Conservation (phyloP, 2,329 filamentous ascomycete species). For the Aspergillus brunneoviolaceus region DNA sequence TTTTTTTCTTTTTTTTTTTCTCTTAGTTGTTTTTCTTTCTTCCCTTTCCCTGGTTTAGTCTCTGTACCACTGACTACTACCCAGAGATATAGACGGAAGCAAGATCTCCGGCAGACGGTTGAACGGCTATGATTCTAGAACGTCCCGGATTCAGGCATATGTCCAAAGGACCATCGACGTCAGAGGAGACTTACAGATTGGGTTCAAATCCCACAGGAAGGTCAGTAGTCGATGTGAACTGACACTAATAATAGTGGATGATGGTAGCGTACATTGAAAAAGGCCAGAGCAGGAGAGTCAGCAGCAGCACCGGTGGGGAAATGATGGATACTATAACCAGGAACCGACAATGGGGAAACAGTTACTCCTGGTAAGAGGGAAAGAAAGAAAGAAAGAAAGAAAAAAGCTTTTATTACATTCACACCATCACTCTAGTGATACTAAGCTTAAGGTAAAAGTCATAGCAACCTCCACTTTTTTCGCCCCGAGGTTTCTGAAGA, state of each 20-base stretch:
- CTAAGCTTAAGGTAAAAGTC: background rate
- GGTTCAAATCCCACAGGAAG: background rate
- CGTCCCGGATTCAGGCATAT: slow-evolving; percentile 1
- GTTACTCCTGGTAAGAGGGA: background rate
- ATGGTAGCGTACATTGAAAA: background rate
- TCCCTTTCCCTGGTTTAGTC: background rate
- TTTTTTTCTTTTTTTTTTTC: background rate
- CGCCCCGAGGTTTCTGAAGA: background rate
- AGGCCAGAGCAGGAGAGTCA: background rate
- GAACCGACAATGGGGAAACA: background rate
- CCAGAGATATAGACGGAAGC: background rate
- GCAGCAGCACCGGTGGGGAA: background rate
- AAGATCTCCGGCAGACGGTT: slow-evolving; percentile 3
- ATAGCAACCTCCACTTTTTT: background rate
- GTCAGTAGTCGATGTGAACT: background rate
- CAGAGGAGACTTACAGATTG: slow-evolving; percentile 1
- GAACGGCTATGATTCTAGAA: slow-evolving; percentile 1
- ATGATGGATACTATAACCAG: background rate
- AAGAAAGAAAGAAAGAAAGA: background rate
- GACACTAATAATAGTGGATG: background rate
- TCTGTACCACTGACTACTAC: background rate
- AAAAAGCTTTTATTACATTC: slow-evolving; percentile 1
- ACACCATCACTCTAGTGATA: background rate
- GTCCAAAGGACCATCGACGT: slow-evolving; percentile 1
- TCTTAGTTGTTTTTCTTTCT: background rate